phyloP scores from a whole-genome alignment of 257 asterid genomes.

The Scutellaria galericulata region DNA sequence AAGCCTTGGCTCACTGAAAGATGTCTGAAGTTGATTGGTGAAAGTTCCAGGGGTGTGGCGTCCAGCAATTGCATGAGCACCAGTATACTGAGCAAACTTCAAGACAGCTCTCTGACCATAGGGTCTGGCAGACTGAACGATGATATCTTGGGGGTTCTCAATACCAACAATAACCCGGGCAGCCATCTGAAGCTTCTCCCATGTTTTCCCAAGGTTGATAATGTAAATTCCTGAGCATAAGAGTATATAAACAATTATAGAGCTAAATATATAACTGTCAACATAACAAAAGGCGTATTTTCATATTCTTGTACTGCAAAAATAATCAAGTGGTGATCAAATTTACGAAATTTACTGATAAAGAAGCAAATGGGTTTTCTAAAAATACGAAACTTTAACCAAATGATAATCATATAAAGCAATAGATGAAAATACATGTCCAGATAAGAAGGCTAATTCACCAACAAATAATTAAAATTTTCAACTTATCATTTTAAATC shows the following conservation, averaged over 20 bases:
- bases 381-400: background rate
- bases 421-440: background rate
- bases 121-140: conserved; percentile 52
- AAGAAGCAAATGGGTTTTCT: background rate
- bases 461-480: background rate
- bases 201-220: conserved; percentile 45
- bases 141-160: conserved; percentile 51
- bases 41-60: conserved; percentile 55
- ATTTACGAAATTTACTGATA: background rate
- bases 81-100: conserved; percentile 51
- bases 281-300: background rate
- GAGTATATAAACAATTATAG: background rate
- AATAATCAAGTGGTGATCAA: background rate
- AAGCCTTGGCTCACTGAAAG: conserved; percentile 48
- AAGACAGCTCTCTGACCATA: conserved; percentile 55
- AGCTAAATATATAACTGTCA: background rate
- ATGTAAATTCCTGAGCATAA: conserved; percentile 40
- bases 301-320: background rate
- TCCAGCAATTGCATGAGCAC: conserved; percentile 51
- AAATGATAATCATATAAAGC: background rate
- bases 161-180: conserved; percentile 51
- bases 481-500: background rate
- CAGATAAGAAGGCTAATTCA: background rate
- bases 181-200: conserved; percentile 52
- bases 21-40: conserved; percentile 47